Conservation (phyloP, 2,329 filamentous ascomycete species). For the Niveomyces coronatus region DNA sequence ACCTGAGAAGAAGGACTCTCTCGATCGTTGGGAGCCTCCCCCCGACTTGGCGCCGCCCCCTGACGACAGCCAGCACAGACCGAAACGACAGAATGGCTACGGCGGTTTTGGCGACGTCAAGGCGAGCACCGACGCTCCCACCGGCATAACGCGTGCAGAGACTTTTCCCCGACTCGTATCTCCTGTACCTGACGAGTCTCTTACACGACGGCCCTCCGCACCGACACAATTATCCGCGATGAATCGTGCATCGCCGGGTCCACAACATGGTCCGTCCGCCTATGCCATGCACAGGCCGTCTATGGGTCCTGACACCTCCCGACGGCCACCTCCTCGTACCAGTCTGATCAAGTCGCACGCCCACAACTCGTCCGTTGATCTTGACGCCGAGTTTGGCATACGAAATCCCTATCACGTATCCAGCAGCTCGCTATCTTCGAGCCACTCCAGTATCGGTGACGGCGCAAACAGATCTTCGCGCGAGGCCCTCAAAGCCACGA, state of each 20-base stretch:
- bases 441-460: slow-evolving; percentile 50
- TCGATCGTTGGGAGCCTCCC: background rate
- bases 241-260: no score
- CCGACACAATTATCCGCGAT: slow-evolving; percentile 30
- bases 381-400: slow-evolving; percentile 49
- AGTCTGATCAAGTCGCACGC: slow-evolving; percentile 34
- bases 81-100: slow-evolving; percentile 38
- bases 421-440: slow-evolving; percentile 55
- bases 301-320: slow-evolving; percentile 39
- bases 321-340: slow-evolving; percentile 42
- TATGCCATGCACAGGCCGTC: slow-evolving; percentile 16
- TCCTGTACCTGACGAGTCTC: slow-evolving; percentile 26
- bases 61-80: background rate
- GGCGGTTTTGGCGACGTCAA: slow-evolving; percentile 45
- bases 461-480: slow-evolving; percentile 50
- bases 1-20: slow-evolving; percentile 15
- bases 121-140: slow-evolving; percentile 26
- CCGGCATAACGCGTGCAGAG: slow-evolving; percentile 35
- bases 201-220: slow-evolving; percentile 36
- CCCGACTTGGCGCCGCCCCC: slow-evolving; percentile 20
- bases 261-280: no score
- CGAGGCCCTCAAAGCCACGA: slow-evolving; percentile 27
- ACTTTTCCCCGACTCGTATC: slow-evolving; percentile 39
- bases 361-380: slow-evolving; percentile 36
- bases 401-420: slow-evolving; percentile 55